Conservation (phyloP, 2,329 filamentous ascomycete genomes). For the Albifimbria verrucaria region DNA sequence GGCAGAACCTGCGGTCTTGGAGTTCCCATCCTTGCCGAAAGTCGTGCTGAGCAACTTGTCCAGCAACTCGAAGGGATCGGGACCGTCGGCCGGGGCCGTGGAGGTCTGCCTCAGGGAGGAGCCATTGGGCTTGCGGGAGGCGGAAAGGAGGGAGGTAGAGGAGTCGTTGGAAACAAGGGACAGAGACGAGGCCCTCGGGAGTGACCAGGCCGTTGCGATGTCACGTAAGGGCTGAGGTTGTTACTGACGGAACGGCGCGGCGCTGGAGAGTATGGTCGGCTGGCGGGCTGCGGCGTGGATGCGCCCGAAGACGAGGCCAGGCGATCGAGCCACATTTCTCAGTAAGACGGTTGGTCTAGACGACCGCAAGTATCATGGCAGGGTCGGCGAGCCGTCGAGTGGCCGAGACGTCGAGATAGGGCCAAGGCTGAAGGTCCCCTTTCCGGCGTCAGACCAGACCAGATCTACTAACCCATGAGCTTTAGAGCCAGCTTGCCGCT, state of each 20-base stretch:
- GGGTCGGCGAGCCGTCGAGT: too few relatives aligned
- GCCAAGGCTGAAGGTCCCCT: too few relatives aligned
- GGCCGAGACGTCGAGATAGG: too few relatives aligned
- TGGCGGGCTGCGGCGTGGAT: slow-evolving; percentile 59
- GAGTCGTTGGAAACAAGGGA: slow-evolving; percentile 79
- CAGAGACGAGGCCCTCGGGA: slow-evolving; percentile 73
- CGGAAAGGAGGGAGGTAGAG: slow-evolving; percentile 67
- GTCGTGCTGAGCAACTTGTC: slow-evolving; percentile 39
- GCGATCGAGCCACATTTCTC: slow-evolving; percentile 84
- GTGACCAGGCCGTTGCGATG: slow-evolving; percentile 64
- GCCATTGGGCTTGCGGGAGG: slow-evolving; percentile 63
- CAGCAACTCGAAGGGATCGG: slow-evolving; percentile 69
- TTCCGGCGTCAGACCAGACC: too few relatives aligned
- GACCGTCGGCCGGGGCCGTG: slow-evolving; percentile 46
- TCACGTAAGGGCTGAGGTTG: slow-evolving; percentile 65
- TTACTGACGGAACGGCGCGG: slow-evolving; percentile 64
- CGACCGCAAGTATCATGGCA: background rate
- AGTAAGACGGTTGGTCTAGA: slow-evolving; percentile 9
- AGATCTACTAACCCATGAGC: too few relatives aligned
- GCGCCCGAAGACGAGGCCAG: slow-evolving; percentile 61
- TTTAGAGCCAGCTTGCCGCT: too few relatives aligned
- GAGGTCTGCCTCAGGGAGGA: slow-evolving; percentile 61
- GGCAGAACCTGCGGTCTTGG: slow-evolving; percentile 9
- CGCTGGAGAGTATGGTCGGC: slow-evolving; percentile 69
- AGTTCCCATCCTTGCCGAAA: slow-evolving; percentile 10